These are phyloP conservation scores for Phytopythium litorale DNA, from an alignment of 352 stramenopile genomes.

Conservation along the genomic window DNA sequence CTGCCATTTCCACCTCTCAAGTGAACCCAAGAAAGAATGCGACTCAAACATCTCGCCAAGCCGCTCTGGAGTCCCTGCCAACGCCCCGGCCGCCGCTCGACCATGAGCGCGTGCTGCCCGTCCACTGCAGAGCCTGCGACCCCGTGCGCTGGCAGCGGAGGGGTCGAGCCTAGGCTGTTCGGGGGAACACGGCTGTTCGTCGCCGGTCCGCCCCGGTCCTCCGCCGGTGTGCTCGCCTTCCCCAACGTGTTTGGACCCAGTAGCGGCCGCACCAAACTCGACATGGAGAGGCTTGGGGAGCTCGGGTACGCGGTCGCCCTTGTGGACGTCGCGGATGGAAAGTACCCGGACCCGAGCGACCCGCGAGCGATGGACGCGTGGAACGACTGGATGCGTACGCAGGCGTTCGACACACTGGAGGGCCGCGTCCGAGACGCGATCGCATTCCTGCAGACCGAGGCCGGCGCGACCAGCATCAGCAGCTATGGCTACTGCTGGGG, in stretches of 20 bases:
- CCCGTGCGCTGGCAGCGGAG: slow-evolving; percentile 1
- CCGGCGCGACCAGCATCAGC: slow-evolving; percentile 10
- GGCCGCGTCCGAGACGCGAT: slow-evolving; percentile 18
- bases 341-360: slow-evolving; percentile 27
- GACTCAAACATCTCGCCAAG: too few relatives aligned
- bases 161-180: background rate
- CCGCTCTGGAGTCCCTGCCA: too few relatives aligned
- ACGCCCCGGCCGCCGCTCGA: too few relatives aligned
- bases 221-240: slow-evolving; percentile 29
- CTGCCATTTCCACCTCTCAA: too few relatives aligned
- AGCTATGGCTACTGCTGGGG: slow-evolving; percentile 11
- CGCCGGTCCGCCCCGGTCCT: slow-evolving; percentile 13
- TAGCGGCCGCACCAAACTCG: slow-evolving; percentile 33
- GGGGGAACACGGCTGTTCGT: slow-evolving; percentile 16
- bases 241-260: slow-evolving; percentile 34
- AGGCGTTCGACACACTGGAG: background rate
- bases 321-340: slow-evolving; percentile 26
- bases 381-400: background rate
- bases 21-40: too few relatives aligned
- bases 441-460: slow-evolving; percentile 21
- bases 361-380: slow-evolving; percentile 11
- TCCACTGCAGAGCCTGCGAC: background rate
- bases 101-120: slow-evolving; percentile 3
- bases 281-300: slow-evolving; percentile 24
- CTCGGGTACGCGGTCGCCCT: slow-evolving; percentile 34